Evolutionary conservation across 495 filamentous ascomycete species (phyloP).

Genomic region (Terfezia boudieri): DNA sequence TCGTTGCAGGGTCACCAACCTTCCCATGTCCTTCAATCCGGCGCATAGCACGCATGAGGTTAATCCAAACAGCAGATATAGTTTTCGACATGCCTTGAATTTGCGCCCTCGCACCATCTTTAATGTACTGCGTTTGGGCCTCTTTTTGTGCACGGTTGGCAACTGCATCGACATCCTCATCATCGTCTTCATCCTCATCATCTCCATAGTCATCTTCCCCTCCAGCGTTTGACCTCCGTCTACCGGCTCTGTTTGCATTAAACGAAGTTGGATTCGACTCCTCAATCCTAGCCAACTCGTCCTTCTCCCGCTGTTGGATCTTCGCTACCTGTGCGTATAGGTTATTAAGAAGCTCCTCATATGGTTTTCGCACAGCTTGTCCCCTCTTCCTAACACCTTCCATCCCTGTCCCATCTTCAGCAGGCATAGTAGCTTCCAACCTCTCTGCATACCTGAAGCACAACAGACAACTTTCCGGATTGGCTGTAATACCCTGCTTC

Average conservation of each 20-base stretch:
- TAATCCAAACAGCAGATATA: conserved; percentile 83
- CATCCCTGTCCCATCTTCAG: conserved; percentile 43
- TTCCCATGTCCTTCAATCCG: conserved; percentile 84
- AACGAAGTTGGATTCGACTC: conserved; percentile 24
- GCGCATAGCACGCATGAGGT: conserved; percentile 77
- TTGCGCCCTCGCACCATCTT: conserved; percentile 46
- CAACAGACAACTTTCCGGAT: conserved; percentile 78
- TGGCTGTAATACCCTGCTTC: conserved; percentile 58
- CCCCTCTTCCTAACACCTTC: conserved; percentile 46
- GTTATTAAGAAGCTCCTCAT: conserved; percentile 58
- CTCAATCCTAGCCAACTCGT: conserved; percentile 49
- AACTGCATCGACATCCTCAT: conserved; percentile 30
- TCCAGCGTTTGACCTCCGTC: conserved; percentile 39
- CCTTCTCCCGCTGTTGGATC: conserved; percentile 46
- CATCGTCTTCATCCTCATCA: conserved; percentile 44
- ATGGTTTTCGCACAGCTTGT: conserved; percentile 53
- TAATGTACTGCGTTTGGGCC: conserved; percentile 45
- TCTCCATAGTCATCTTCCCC: conserved; percentile 29
- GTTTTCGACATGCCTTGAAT: conserved; percentile 49
- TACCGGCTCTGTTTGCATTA: conserved; percentile 27
- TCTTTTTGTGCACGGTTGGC: conserved; percentile 34
- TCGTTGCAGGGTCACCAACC: conserved; percentile 26
- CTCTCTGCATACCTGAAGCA: conserved; percentile 76
- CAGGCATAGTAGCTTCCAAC: conserved; percentile 44
- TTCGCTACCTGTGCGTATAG: conserved; percentile 61